Evolutionary conservation across 2,329 filamentous ascomycete genomes (phyloP).

Genomic region (Beauveria rudraprayagi): DNA sequence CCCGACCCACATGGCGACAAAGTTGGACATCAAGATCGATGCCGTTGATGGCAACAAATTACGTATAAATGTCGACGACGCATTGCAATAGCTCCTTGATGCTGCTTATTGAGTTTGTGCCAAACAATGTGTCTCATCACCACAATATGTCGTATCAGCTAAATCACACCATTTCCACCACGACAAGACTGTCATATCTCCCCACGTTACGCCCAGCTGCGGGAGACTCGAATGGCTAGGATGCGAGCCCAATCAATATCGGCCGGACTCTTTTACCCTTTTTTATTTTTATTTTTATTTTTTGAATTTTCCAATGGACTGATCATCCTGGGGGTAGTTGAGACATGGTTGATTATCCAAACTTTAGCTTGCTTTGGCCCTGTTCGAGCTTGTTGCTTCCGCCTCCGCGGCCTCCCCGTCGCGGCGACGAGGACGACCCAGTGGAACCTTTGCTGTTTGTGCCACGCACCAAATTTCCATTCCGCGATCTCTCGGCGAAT

Average conservation of each 20-base stretch:
- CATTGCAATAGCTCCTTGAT: background rate
- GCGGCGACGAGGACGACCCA: background rate
- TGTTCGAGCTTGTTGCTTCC: conserved; percentile 39
- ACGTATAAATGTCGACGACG: conserved; percentile 2
- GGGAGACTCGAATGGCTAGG: background rate
- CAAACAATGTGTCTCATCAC: background rate
- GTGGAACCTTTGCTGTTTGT: conserved; percentile 22
- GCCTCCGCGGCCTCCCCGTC: conserved; percentile 2
- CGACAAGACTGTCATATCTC: background rate
- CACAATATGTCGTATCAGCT: background rate
- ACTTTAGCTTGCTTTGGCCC: conserved; percentile 53
- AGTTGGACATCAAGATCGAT: background rate
- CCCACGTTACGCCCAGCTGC: background rate
- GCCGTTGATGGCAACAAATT: background rate
- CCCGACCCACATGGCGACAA: background rate
- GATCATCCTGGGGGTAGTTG: background rate
- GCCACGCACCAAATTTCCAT: conserved; percentile 18
- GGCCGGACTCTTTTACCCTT: background rate
- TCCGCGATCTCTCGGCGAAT: conserved; percentile 31
- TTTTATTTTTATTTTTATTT: background rate
- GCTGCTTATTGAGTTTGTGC: background rate
- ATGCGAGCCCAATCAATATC: background rate
- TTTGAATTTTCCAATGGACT: background rate
- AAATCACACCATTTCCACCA: background rate
- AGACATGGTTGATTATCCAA: conserved; percentile 36